phyloP scores from a whole-genome alignment of 805 yeast genomes.

The Nakazawaea wyomingensis region DNA sequence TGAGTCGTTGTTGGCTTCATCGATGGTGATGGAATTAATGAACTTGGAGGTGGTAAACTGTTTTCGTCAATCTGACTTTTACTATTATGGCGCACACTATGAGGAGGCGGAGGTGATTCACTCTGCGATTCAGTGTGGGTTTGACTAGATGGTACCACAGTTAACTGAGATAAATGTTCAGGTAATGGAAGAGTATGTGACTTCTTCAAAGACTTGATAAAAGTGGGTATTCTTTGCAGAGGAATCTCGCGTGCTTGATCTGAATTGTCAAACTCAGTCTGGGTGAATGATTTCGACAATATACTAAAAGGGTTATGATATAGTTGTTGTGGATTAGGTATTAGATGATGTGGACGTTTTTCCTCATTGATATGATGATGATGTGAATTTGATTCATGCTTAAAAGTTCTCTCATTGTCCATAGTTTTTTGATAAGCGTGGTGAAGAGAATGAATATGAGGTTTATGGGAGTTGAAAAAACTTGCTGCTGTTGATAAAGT shows the following conservation, averaged over 20 bases:
- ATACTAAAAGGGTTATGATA: not conserved
- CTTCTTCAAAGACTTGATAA: constrained; percentile 4
- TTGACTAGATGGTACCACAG: not conserved
- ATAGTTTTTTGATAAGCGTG: not conserved
- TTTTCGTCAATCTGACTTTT: not conserved
- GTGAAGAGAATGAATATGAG: constrained; percentile 3
- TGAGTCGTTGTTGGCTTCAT: not conserved
- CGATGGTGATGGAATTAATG: not conserved
- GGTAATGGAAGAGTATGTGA: not conserved
- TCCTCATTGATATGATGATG: not conserved
- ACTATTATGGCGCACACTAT: not conserved
- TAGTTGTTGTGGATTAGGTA: not conserved
- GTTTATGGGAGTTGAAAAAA: constrained; percentile 6
- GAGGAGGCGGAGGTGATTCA: not conserved
- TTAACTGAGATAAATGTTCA: not conserved
- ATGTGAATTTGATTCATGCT: not conserved
- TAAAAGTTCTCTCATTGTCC: not conserved
- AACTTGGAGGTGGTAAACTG: not conserved
- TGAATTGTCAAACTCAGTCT: not conserved
- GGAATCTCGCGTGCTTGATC: not conserved
- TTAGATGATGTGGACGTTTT: not conserved
- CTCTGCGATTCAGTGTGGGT: not conserved
- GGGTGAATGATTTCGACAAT: constrained; percentile 1
- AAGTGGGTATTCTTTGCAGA: not conserved
- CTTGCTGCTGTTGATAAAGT: constrained; percentile 6